These are phyloP conservation scores for Coccomyxa subellipsoidea DNA, from an alignment of 163 green algal species.

Conservation along the genomic window DNA sequence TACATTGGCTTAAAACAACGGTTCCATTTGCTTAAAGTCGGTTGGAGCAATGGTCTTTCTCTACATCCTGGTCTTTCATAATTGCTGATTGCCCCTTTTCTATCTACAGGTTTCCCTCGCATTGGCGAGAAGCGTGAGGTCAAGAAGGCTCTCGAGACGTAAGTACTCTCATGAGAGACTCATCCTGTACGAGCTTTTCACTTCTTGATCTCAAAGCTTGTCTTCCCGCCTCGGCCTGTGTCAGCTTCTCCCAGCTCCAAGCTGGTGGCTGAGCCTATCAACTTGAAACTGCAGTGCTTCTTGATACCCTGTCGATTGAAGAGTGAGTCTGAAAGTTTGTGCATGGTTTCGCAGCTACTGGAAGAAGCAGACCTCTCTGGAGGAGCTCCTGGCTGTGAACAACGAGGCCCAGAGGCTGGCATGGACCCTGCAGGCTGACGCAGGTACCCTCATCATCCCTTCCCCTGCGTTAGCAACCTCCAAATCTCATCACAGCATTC, in stretches of 20 bases:
- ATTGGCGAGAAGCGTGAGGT: slow-evolving; percentile 80
- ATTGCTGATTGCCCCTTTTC: background rate
- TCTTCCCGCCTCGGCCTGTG: background rate
- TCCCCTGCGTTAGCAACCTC: background rate
- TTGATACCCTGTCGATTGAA: background rate
- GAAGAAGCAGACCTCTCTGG: slow-evolving; percentile 41
- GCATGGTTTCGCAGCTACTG: slow-evolving; percentile 54
- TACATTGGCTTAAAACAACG: too few species aligned
- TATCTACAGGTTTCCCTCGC: slow-evolving; percentile 66
- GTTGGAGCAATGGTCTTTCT: too few species aligned
- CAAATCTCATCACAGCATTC: too few species aligned
- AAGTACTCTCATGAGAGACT: background rate
- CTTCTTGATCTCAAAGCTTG: background rate
- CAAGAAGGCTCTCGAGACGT: slow-evolving; percentile 79
- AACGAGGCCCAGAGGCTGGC: slow-evolving; percentile 46
- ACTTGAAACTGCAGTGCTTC: background rate
- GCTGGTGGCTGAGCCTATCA: background rate
- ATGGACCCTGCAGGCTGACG: slow-evolving; percentile 60
- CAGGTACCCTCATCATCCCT: slow-evolving; percentile 26
- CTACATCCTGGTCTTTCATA: too few species aligned
- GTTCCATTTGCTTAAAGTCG: too few species aligned
- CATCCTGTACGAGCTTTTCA: background rate
- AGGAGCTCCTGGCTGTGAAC: slow-evolving; percentile 50
- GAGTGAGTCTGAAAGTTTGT: background rate
- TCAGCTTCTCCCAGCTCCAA: too few species aligned